Evolutionary conservation across 768 basidiomycete genomes (phyloP), one percentile per base, ranked within the genome.

Genomic region (Kondoa malvinella): DNA sequence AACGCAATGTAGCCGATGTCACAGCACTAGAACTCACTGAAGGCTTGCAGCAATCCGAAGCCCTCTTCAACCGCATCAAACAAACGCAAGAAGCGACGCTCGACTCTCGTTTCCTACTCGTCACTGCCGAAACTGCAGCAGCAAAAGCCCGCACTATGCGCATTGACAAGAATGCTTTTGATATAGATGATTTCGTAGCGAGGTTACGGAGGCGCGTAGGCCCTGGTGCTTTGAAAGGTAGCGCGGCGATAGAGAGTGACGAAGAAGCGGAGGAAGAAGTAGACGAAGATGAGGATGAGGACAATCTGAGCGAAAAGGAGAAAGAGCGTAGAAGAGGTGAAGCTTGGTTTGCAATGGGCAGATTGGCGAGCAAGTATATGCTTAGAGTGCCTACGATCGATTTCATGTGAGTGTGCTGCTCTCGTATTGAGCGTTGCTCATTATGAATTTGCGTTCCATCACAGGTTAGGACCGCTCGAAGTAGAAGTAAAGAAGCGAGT

Each of bases 61-160:
- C 40, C 16, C 63, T 73, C 15, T 77, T 76, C 68, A 33, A 30
- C n/a, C 3, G 70, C 86, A 88, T 91, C 67, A 84, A 84, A 75
- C 86, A 85, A 25, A 87, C 91, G 0, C 85, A 87, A 64, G 90
- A 95, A 74, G 92, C 94, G 2, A 86, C 88, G 0, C 82, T 96
- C 14, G 95, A 97, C 76, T 91, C 94, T 0, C 81, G 82, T 56
- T 81, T 92, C 27, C 82, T 97, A 30, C 77, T 87, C 1, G 83
- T 84, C 75, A 84, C 87, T 14, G 86, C 89, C 1, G 86, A 84
- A 69, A 83, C 89, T 72, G 84, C 87, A 57, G 86, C 88, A 1
- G 85, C 86, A 72, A 87, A 92, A 75, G 92, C 92, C n/a, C 87
- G 89, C 32, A 85, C 85, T 32, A 86, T 94, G 84, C 91, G 89